Conservation (phyloP, 2,329 filamentous ascomycete genomes). For the Verticillium tricorpus region DNA sequence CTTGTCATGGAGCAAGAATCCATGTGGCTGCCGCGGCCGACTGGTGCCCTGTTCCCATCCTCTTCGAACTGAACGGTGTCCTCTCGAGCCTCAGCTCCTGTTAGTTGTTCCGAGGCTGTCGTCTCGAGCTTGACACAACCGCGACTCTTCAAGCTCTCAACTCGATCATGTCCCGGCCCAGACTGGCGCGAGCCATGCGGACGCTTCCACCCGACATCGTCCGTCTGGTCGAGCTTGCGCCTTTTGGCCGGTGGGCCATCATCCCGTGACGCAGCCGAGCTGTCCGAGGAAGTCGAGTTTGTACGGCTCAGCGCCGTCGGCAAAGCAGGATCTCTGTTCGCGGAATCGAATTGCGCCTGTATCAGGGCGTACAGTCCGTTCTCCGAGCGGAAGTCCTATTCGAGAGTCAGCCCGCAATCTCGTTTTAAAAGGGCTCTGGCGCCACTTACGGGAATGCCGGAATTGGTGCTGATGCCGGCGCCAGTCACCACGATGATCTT, state of each 20-base stretch:
- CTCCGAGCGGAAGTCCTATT: slow-evolving; percentile 66
- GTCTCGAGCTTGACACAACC: neutral
- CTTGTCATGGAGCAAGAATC: neutral
- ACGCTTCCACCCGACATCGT: neutral
- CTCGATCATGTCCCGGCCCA: neutral
- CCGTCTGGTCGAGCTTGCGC: neutral
- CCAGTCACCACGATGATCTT: slow-evolving; percentile 70
- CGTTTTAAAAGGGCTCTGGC: neutral
- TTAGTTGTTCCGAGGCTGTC: neutral
- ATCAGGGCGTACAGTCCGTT: slow-evolving; percentile 70
- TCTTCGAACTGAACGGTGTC: neutral
- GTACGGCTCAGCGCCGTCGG: neutral
- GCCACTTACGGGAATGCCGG: slow-evolving; percentile 62
- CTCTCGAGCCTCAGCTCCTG: neutral
- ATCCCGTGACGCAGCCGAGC: neutral
- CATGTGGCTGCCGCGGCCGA: neutral
- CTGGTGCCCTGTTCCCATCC: neutral
- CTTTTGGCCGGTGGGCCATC: neutral
- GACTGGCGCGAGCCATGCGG: neutral
- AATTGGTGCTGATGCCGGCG: slow-evolving; percentile 71
- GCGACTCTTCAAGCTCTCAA: neutral
- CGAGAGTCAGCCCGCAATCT: neutral
- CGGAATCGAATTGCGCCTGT: slow-evolving; percentile 60
- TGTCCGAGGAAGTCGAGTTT: neutral
- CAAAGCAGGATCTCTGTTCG: slow-evolving; percentile 23